Evolutionary conservation across 2,329 filamentous ascomycete species (phyloP).

Genomic region (Verticillium nonalfalfae): DNA sequence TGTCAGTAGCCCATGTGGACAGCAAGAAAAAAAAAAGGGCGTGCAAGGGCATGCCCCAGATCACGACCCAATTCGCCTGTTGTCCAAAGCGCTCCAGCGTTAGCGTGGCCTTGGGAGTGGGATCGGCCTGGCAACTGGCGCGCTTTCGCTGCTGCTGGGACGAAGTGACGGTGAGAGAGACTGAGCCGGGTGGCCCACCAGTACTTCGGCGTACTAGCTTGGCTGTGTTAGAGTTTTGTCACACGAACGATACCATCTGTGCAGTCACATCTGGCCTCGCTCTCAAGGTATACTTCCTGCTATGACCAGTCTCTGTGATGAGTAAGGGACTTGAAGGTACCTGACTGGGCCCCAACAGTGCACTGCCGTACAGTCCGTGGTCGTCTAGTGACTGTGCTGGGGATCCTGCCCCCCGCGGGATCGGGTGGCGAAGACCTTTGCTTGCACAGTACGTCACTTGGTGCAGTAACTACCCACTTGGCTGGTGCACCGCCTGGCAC

Average conservation of each 20-base stretch:
- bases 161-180: neutral
- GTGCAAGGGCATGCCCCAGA: neutral
- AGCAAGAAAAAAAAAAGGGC: neutral
- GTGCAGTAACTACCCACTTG: neutral
- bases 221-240: neutral
- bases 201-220: neutral
- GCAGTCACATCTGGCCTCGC: neutral
- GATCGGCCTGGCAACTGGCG: neutral
- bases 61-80: neutral
- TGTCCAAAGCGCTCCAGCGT: neutral
- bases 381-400: neutral
- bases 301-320: neutral
- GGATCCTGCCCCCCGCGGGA: neutral
- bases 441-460: neutral
- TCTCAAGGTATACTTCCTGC: neutral
- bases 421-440: neutral
- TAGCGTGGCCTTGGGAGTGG: neutral
- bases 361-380: neutral
- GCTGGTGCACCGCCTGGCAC: neutral
- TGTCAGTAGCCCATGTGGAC: neutral
- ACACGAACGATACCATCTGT: neutral
- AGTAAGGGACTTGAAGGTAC: neutral
- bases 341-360: neutral
- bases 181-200: neutral
- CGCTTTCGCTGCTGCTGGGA: neutral